These are phyloP conservation scores for Mycosphaerella sp. DNA, from an alignment of 2,329 filamentous ascomycete genomes.

Conservation along the genomic window DNA sequence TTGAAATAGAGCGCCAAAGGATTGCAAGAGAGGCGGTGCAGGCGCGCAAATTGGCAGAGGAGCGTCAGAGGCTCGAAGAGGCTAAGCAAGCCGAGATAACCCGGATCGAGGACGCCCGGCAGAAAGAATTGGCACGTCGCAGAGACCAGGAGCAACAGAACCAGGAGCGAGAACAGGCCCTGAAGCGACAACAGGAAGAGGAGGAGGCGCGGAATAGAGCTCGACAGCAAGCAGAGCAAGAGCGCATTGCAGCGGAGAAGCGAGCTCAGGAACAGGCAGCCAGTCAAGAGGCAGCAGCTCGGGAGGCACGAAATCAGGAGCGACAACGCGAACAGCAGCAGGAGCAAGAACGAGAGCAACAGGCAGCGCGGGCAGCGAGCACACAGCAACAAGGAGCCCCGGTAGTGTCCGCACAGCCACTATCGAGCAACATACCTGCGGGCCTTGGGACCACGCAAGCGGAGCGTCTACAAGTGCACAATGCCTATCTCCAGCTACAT, in stretches of 20 bases:
- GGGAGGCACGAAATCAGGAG: not conserved
- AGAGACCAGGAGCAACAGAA: constrained; percentile 11
- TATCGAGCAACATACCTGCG: not conserved
- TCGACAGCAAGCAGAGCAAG: constrained; percentile 4
- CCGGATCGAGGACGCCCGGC: constrained; percentile 11
- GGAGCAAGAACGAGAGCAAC: not conserved
- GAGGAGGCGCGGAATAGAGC: constrained; percentile 7
- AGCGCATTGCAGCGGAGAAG: not conserved
- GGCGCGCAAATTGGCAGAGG: constrained; percentile 11
- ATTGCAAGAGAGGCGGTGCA: constrained; percentile 15
- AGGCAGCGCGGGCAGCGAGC: constrained; percentile 1
- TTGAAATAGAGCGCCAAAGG: constrained; percentile 15
- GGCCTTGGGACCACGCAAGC: constrained; percentile 7
- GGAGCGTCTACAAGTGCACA: constrained; percentile 12
- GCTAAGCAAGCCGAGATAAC: constrained; percentile 7
- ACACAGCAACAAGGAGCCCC: not conserved
- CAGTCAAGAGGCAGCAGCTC: constrained; percentile 4
- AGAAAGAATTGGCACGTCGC: constrained; percentile 8
- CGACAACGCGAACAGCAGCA: constrained; percentile 5
- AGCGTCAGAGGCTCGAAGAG: constrained; percentile 12
- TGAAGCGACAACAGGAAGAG: constrained; percentile 4
- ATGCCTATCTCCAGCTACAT: constrained; percentile 16
- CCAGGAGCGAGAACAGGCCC: constrained; percentile 6
- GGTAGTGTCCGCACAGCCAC: not conserved
- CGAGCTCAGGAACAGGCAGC: constrained; percentile 7